A percentile compares a stretch with the other conserved stretches of the same genome.
Evolutionary conservation across 192 early-diverging fungal species (phyloP).

Genomic region (Entomortierella beljakovae): DNA sequence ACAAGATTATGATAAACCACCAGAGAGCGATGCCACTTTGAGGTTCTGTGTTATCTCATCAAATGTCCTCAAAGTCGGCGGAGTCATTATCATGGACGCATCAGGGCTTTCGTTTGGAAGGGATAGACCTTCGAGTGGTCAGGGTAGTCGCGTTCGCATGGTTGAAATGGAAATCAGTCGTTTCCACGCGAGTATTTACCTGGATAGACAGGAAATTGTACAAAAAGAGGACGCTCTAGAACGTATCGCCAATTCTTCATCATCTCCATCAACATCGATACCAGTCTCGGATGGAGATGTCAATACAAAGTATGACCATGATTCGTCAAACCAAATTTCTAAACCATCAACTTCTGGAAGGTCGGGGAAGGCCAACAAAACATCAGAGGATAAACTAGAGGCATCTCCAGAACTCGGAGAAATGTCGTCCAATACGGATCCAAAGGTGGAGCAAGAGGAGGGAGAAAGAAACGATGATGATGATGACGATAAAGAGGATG

Average conservation of each 20-base stretch:
- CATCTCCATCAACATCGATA: neutral
- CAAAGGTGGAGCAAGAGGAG: neutral
- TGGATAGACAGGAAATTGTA: constrained; percentile 30
- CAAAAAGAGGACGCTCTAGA: constrained; percentile 2
- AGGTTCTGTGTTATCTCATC: constrained; percentile 74
- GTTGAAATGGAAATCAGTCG: constrained; percentile 74
- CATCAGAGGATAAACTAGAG: neutral
- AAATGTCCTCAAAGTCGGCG: constrained; percentile 48
- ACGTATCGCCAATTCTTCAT: neutral
- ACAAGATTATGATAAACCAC: constrained; percentile 24
- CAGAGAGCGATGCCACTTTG: constrained; percentile 55
- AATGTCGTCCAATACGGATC: neutral
- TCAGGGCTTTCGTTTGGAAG: constrained; percentile 71
- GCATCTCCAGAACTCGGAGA: too few relatives aligned
- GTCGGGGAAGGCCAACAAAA: neutral
- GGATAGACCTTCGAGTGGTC: constrained; percentile 59
- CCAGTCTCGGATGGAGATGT: neutral
- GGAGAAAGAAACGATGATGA: neutral
- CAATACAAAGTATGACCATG: neutral
- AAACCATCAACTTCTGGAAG: neutral
- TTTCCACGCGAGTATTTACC: constrained; percentile 71
- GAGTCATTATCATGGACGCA: constrained; percentile 64
- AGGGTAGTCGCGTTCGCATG: constrained; percentile 66
- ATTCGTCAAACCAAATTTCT: neutral
- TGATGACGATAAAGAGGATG: constrained; percentile 19